A percentile compares a stretch with the other conserved stretches of the same genome.
These are phyloP conservation scores for Viola pubescens DNA, from an alignment of 441 rosid species.

Conservation along the genomic window DNA sequence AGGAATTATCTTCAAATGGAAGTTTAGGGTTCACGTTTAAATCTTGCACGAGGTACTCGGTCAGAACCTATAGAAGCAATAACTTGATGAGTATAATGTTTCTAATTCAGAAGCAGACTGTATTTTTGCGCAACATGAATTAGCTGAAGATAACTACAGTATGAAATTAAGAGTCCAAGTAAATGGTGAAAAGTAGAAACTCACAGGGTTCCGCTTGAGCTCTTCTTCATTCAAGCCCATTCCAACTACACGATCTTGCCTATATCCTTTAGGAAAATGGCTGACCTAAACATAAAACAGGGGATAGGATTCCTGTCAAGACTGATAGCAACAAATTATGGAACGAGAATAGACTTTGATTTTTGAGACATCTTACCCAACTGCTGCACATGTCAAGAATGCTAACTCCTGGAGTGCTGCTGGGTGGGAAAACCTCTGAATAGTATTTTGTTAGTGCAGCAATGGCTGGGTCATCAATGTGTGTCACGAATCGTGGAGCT, in stretches of 20 bases:
- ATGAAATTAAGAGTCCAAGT: not conserved
- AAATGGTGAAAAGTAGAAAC: constrained; percentile 4
- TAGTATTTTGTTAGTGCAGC: constrained; percentile 73
- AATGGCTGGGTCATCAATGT: constrained; percentile 82
- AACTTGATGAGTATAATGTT: not conserved
- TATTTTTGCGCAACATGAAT: not conserved
- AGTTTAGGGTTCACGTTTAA: constrained; percentile 66
- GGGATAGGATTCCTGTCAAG: constrained; percentile 6
- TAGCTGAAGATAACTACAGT: not conserved
- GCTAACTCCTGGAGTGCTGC: constrained; percentile 65
- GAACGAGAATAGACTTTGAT: not conserved
- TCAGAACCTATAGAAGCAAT: constrained; percentile 50
- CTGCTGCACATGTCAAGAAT: constrained; percentile 93
- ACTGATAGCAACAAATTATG: not conserved
- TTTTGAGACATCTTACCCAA: constrained; percentile 55
- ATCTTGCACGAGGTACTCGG: constrained; percentile 81
- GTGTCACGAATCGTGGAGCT: constrained; percentile 77
- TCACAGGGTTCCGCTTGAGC: constrained; percentile 68
- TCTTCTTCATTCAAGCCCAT: constrained; percentile 91
- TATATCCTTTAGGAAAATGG: constrained; percentile 83
- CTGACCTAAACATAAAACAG: constrained; percentile 51
- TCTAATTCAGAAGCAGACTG: not conserved
- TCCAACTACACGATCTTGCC: constrained; percentile 68
- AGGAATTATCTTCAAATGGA: constrained; percentile 79
- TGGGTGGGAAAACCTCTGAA: constrained; percentile 68